Evolutionary conservation across 306 rosid species (phyloP), one percentile per base, ranked within the genome.

Genomic region (Lathyrus tuberosus): DNA sequence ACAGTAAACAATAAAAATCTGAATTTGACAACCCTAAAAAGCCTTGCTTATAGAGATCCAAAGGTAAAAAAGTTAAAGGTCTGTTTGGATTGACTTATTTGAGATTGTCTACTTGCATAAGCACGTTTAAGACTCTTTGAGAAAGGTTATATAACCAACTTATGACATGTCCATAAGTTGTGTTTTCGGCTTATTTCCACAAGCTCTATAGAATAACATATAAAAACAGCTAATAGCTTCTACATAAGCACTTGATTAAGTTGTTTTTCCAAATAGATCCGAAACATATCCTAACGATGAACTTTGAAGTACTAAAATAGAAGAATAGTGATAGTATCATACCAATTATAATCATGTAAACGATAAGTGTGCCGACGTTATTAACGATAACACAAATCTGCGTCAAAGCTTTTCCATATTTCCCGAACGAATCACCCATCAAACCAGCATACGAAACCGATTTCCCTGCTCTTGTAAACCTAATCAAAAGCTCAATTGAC

Each of bases 271-370:
- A 53, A 53, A 20, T 13, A 53, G 15, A 53, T 10, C 58, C 67
- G 31, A 59, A 51, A 37, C 68, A 83, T 69, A 77, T 70, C 52
- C 67, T 13, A 46, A 66, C 46, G 60, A 41, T 14, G 41, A 66
- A 28, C 61, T 62, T 70, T 48, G 11, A 20, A 10, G 18, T 56
- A 56, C 62, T 26, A 56, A 56, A 54, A 56, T 40, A 12, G 60
- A 64, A 13, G 24, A 58, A 30, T 8, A 61, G 24, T 43, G 47
- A 42, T 84, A 88, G 91, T 47, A 7, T 38, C 71, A 43, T 91
- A 91, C 97, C 97, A 65, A 91, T 85, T 57, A 91, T 91, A 60
- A 91, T 91, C 97, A 91, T 91, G 84, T 91, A 91, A 64, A 91
- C 97, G 75, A 89, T 82, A 49, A 89, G 94, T 52, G 87, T 84